These are phyloP conservation scores for Microthlaspi erraticum DNA, from an alignment of 345 rosid genomes.

Conservation along the genomic window DNA sequence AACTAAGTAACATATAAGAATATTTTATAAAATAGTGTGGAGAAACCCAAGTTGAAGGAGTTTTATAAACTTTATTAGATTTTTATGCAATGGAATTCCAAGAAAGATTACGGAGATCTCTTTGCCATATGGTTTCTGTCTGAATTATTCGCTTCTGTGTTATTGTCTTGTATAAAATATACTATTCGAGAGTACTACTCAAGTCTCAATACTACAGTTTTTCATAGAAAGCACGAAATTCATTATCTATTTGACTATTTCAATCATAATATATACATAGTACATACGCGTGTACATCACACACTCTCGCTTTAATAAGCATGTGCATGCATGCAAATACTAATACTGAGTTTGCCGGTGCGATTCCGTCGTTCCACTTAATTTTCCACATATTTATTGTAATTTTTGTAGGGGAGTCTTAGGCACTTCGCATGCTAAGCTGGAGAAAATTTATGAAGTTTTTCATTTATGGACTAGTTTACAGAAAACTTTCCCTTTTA, in stretches of 20 bases:
- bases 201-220: neutral
- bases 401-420: constrained; percentile 16
- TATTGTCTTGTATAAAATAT: no score
- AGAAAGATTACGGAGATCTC: constrained; percentile 42
- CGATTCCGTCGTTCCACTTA: neutral
- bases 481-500: constrained; percentile 15
- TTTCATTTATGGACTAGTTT: constrained; percentile 9
- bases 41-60: constrained; percentile 31
- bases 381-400: neutral
- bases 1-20: neutral
- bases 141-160: constrained; percentile 32
- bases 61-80: constrained; percentile 12
- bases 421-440: constrained; percentile 24
- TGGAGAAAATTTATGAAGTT: constrained; percentile 24
- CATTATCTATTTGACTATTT: neutral
- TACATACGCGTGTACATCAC: constrained; percentile 11
- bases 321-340: constrained; percentile 29
- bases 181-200: no score
- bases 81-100: constrained; percentile 30
- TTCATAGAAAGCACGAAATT: neutral
- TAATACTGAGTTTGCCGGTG: constrained; percentile 17
- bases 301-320: constrained; percentile 25
- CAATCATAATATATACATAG: neutral
- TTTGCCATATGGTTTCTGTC: constrained; percentile 40
- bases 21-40: constrained; percentile 6